Conservation (phyloP, 2,329 filamentous ascomycete species). For the Neopestalotiopsis sp. region DNA sequence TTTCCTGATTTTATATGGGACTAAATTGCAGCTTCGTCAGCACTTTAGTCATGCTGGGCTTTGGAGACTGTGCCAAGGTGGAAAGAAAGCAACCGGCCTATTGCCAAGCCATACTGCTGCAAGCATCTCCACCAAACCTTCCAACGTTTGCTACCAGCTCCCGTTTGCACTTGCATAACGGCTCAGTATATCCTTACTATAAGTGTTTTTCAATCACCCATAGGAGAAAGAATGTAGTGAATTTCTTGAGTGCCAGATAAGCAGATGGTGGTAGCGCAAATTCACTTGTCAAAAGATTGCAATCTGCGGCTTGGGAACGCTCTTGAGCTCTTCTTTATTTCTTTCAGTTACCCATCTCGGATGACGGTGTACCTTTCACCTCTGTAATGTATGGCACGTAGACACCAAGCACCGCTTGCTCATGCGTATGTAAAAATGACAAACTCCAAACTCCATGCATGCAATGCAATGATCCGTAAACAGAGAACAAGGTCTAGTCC, state of each 20-base stretch:
- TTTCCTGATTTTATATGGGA: neutral
- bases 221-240: too few relatives aligned
- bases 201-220: too few relatives aligned
- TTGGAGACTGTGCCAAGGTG: neutral
- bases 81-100: neutral
- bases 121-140: neutral
- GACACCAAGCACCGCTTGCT: neutral
- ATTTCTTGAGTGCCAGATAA: too few relatives aligned
- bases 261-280: too few relatives aligned
- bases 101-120: neutral
- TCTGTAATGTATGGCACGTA: neutral
- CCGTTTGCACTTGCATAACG: neutral
- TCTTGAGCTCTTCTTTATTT: neutral
- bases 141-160: neutral
- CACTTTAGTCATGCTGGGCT: neutral
- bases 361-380: neutral
- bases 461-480: conserved; percentile 15
- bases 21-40: conserved; percentile 1
- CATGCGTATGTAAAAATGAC: neutral
- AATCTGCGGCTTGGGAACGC: too few relatives aligned
- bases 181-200: too few relatives aligned
- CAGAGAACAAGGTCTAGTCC: conserved; percentile 44
- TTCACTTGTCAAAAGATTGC: too few relatives aligned
- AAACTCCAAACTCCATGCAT: conserved; percentile 27
- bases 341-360: neutral